Conservation (phyloP, 495 filamentous ascomycete genomes). For the Penicillium ochrochloron region DNA sequence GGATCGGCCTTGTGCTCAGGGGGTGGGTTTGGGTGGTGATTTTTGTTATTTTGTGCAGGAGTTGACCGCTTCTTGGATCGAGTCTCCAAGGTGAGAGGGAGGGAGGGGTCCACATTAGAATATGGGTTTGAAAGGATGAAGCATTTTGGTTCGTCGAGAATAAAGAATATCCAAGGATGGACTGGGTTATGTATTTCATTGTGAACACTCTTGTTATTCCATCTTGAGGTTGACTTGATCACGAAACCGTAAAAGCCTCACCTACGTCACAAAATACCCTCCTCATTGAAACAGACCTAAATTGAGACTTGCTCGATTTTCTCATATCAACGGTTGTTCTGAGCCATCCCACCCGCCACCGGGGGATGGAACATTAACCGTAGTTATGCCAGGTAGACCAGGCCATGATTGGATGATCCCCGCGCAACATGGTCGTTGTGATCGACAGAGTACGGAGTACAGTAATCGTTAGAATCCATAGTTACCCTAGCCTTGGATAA, state of each 20-base stretch:
- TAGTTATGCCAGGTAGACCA: neutral
- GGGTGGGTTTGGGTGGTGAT: neutral
- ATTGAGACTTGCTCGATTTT: neutral
- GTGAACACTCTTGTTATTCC: too few species aligned
- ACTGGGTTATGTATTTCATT: too few species aligned
- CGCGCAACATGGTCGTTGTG: neutral
- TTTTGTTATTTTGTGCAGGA: neutral
- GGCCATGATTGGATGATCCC: constrained; percentile 6
- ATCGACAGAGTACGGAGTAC: constrained; percentile 1
- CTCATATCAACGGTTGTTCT: constrained; percentile 5
- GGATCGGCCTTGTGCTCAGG: constrained; percentile 12
- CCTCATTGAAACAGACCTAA: neutral
- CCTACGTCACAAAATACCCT: neutral
- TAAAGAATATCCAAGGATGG: too few species aligned
- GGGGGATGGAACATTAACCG: neutral
- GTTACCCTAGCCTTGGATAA: neutral
- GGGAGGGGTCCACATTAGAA: too few species aligned
- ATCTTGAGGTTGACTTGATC: too few species aligned
- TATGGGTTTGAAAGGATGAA: too few species aligned
- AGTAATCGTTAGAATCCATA: neutral
- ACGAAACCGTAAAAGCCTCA: neutral
- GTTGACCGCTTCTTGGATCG: constrained; percentile 9
- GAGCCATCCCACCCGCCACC: neutral
- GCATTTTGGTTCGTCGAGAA: too few species aligned
- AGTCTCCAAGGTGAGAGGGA: too few species aligned